Percentiles rank a stretch among this genome's conserved stretches.
Conservation (phyloP, 495 filamentous ascomycete species). For the Parachaetomium inaequale region DNA sequence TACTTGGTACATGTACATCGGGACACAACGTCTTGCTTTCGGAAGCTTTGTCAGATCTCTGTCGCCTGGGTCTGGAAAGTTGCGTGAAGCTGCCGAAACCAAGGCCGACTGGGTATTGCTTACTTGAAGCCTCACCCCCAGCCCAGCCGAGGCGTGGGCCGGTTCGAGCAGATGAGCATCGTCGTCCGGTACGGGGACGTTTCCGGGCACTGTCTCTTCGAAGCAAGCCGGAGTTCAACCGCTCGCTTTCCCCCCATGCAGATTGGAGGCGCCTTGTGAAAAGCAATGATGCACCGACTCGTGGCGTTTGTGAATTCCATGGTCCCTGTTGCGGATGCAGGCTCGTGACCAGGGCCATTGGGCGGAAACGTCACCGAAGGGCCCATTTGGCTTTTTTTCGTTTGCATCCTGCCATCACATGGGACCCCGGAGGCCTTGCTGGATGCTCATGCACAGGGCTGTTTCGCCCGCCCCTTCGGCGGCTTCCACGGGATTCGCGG, state of each 20-base stretch:
- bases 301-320: not conserved
- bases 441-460: slow-evolving; percentile 6
- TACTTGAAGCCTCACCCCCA: too few relatives aligned
- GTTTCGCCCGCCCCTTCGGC: slow-evolving; percentile 5
- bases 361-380: not conserved
- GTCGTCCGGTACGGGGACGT: not conserved
- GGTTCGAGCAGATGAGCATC: too few relatives aligned
- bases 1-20: too few relatives aligned
- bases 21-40: not conserved
- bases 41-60: not conserved
- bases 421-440: not conserved
- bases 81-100: not conserved
- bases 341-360: not conserved
- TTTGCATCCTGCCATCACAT: slow-evolving; percentile 4
- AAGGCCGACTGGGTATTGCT: too few relatives aligned
- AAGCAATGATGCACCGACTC: not conserved
- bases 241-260: not conserved
- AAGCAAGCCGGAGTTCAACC: slow-evolving; percentile 5
- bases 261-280: not conserved
- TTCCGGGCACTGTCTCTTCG: not conserved
- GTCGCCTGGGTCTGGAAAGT: not conserved
- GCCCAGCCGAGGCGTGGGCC: too few relatives aligned
- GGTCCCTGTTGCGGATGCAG: not conserved
- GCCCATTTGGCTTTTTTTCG: not conserved
- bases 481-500: slow-evolving; percentile 10